phyloP scores from a whole-genome alignment of 2,329 filamentous ascomycete species.

The Pseudopithomyces maydicus region DNA sequence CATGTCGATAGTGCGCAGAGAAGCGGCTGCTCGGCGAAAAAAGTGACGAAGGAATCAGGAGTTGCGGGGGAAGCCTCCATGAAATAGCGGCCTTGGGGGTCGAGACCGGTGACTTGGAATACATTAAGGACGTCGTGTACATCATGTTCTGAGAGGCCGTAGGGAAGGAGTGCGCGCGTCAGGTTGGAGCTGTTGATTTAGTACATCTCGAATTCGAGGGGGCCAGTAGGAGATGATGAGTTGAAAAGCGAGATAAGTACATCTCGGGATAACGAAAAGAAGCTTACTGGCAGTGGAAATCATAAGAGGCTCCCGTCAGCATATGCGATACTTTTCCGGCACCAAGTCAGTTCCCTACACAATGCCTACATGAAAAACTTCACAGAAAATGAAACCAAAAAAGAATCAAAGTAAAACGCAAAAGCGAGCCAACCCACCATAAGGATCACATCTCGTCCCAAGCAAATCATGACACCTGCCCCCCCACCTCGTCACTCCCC shows the following conservation, averaged over 20 bases:
- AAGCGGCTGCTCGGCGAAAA: slow-evolving; percentile 79
- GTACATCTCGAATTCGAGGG: no score
- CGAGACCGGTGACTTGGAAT: slow-evolving; percentile 82
- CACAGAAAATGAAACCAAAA: slow-evolving; percentile 3
- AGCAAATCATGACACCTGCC: slow-evolving; percentile 77
- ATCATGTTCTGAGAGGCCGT: slow-evolving; percentile 72
- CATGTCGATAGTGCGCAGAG: slow-evolving; percentile 71
- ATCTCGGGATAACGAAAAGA: no score
- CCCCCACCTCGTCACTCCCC: slow-evolving; percentile 62
- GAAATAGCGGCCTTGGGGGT: slow-evolving; percentile 56
- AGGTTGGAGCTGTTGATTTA: slow-evolving; percentile 73
- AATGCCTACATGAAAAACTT: background rate
- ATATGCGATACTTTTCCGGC: slow-evolving; percentile 65
- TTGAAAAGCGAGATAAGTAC: no score
- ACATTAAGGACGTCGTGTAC: slow-evolving; percentile 87
- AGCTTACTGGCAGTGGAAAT: slow-evolving; percentile 74
- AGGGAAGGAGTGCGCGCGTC: slow-evolving; percentile 71
- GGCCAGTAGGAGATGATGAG: no score
- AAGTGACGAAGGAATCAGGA: slow-evolving; percentile 64
- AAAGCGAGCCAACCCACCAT: no score
- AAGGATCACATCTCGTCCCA: slow-evolving; percentile 83
- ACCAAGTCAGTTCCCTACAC: background rate
- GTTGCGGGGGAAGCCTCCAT: slow-evolving; percentile 58
- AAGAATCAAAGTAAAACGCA: no score
- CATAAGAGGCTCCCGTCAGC: slow-evolving; percentile 71